These are phyloP conservation scores for Phalaenopsis hybrid DNA, from an alignment of 116 monocot genomes.

Conservation along the genomic window DNA sequence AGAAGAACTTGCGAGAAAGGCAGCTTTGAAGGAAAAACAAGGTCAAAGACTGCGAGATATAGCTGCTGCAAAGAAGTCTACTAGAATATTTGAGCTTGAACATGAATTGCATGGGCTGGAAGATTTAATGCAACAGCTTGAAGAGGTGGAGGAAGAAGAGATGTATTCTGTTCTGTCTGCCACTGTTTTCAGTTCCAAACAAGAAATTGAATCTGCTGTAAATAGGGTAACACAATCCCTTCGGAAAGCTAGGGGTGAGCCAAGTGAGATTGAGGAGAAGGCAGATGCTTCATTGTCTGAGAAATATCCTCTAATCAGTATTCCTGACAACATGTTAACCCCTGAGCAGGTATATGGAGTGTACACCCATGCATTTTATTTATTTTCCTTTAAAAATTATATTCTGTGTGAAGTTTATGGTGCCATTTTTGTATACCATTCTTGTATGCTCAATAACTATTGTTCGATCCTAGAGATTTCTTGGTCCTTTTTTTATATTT, in stretches of 20 bases:
- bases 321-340: slow-evolving; percentile 70
- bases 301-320: slow-evolving; percentile 63
- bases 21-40: slow-evolving; percentile 80
- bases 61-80: slow-evolving; percentile 68
- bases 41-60: slow-evolving; percentile 88
- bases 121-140: slow-evolving; percentile 59
- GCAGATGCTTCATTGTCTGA: slow-evolving; percentile 50
- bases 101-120: slow-evolving; percentile 56
- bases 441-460: not conserved
- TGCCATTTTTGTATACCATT: not conserved
- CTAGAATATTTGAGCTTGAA: slow-evolving; percentile 74
- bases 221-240: slow-evolving; percentile 58
- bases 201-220: slow-evolving; percentile 73
- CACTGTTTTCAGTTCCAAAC: slow-evolving; percentile 47
- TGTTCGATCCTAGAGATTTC: not conserved
- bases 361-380: not conserved
- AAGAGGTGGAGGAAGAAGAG: slow-evolving; percentile 55
- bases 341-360: slow-evolving; percentile 59
- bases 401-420: not conserved
- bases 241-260: slow-evolving; percentile 74
- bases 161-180: slow-evolving; percentile 38
- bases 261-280: slow-evolving; percentile 56
- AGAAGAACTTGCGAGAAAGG: slow-evolving; percentile 93
- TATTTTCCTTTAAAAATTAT: not conserved
- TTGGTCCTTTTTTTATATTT: not conserved